These are phyloP conservation scores for Pythium brachiatum DNA, from an alignment of 352 stramenopile genomes.

Conservation along the genomic window DNA sequence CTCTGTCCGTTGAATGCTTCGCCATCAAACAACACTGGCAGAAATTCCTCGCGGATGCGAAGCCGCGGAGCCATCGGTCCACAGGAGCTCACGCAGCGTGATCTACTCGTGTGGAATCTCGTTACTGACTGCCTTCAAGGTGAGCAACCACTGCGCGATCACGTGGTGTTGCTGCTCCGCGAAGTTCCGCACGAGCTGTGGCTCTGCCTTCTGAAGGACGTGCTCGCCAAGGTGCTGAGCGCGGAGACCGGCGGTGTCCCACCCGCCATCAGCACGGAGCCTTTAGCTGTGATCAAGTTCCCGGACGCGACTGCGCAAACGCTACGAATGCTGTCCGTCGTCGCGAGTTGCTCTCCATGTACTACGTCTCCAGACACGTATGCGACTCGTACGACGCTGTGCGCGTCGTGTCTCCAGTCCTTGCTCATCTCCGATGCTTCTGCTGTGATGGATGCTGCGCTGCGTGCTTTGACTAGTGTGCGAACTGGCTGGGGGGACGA, in stretches of 20 bases:
- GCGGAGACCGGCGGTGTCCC: not conserved
- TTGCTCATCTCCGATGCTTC: not conserved
- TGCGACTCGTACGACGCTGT: not conserved
- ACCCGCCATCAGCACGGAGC: not conserved
- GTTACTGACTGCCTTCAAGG: constrained; percentile 11
- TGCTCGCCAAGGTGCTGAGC: not conserved
- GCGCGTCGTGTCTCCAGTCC: constrained; percentile 9
- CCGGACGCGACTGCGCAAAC: not conserved
- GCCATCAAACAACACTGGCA: not conserved
- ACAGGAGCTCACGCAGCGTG: constrained; percentile 6
- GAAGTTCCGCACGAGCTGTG: constrained; percentile 14
- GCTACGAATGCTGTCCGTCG: constrained; percentile 11
- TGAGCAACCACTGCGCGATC: not conserved
- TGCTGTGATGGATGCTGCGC: constrained; percentile 3
- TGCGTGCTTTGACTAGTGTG: constrained; percentile 9
- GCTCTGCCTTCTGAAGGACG: constrained; percentile 11
- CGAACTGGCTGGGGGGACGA: constrained; percentile 28
- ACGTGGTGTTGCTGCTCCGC: constrained; percentile 12
- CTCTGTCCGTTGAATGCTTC: constrained; percentile 11
- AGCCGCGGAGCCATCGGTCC: not conserved
- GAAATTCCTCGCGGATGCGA: not conserved
- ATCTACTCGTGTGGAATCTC: constrained; percentile 19
- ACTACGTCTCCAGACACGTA: not conserved
- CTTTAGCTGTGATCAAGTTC: not conserved
- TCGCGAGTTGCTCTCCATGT: not conserved